Evolutionary conservation across 2,329 filamentous ascomycete genomes (phyloP).

Genomic region (Aspergillus tamarii): DNA sequence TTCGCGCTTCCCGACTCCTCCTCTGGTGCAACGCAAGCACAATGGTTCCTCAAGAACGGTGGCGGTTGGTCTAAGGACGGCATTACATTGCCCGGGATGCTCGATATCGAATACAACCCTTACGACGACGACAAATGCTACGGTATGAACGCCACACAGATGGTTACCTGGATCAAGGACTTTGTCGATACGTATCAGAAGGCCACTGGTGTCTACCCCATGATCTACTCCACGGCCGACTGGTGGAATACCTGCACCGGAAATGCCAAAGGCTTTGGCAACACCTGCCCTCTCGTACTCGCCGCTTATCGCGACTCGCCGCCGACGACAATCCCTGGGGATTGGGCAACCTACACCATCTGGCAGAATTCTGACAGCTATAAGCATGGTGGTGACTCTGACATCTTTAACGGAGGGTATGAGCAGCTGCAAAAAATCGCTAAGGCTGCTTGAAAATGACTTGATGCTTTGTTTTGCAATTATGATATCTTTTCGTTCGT

Average conservation of each 20-base stretch:
- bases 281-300: conserved; percentile 53
- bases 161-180: conserved; percentile 57
- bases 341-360: conserved; percentile 35
- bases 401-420: conserved; percentile 22
- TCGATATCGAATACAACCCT: conserved; percentile 55
- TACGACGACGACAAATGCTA: conserved; percentile 44
- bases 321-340: conserved; percentile 50
- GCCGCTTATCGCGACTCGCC: conserved; percentile 47
- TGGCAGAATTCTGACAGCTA: conserved; percentile 26
- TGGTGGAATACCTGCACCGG: conserved; percentile 60
- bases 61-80: conserved; percentile 58
- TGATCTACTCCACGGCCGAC: conserved; percentile 56
- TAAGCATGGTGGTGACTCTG: conserved; percentile 23
- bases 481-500: background rate
- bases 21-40: conserved; percentile 52
- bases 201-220: conserved; percentile 52
- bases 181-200: conserved; percentile 56
- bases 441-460: background rate
- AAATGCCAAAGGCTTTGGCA: conserved; percentile 50
- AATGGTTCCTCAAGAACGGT: conserved; percentile 55
- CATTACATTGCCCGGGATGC: conserved; percentile 60
- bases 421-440: conserved; percentile 20
- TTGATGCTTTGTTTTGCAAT: background rate
- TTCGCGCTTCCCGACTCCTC: conserved; percentile 54
- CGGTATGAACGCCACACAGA: conserved; percentile 46